These are phyloP conservation scores for Calonectria naviculata DNA, from an alignment of 2,329 filamentous ascomycete genomes.

Conservation along the genomic window DNA sequence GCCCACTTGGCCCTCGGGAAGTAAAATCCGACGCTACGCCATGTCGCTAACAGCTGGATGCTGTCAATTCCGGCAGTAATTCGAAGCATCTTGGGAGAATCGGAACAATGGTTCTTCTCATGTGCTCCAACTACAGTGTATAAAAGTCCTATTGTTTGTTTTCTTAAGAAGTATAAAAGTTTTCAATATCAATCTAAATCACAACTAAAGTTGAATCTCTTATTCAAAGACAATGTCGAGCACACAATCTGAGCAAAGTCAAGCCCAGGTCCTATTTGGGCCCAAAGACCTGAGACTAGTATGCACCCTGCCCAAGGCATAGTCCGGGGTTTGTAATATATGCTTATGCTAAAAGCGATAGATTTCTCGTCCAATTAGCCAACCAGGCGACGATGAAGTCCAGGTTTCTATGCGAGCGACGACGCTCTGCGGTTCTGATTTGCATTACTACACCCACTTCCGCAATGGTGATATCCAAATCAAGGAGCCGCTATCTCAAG, in stretches of 20 bases:
- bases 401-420: background rate
- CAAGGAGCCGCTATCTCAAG: background rate
- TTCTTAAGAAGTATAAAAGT: too few relatives aligned
- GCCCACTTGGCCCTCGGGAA: background rate
- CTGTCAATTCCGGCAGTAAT: background rate
- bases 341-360: background rate
- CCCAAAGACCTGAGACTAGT: background rate
- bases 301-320: background rate
- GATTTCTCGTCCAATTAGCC: background rate
- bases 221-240: background rate
- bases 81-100: background rate
- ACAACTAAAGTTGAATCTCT: background rate
- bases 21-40: background rate
- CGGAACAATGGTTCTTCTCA: background rate
- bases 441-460: background rate
- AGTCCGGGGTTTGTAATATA: accelerated
- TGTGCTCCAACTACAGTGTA: background rate
- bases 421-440: background rate
- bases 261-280: background rate
- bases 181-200: too few relatives aligned
- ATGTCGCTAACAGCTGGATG: background rate
- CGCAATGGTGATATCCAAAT: background rate
- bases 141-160: background rate
- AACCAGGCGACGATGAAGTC: background rate
- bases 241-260: background rate